These are phyloP conservation scores for Withania somnifera DNA, from an alignment of 305 asterid genomes.

Conservation along the genomic window DNA sequence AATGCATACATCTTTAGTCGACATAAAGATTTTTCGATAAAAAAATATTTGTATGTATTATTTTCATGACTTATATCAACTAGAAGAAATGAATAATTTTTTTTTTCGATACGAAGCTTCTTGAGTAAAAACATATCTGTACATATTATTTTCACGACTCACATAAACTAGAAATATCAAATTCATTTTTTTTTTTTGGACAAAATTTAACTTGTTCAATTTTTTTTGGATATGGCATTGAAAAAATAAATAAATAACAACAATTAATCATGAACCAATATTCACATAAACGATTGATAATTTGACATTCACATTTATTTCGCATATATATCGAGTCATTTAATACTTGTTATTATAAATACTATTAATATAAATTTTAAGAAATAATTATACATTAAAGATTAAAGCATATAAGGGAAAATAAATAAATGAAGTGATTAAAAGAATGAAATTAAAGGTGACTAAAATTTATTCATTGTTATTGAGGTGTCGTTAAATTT, in stretches of 20 bases:
- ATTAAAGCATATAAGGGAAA: neutral
- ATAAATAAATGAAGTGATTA: neutral
- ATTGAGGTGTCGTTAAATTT: neutral
- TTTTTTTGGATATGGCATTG: neutral
- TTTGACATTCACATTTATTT: neutral
- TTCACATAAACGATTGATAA: too few relatives aligned
- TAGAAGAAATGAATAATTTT: neutral
- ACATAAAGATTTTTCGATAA: too few relatives aligned
- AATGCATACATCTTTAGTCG: too few relatives aligned
- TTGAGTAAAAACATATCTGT: too few relatives aligned
- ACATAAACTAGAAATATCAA: too few relatives aligned
- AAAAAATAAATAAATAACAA: too few relatives aligned
- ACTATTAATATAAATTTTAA: neutral
- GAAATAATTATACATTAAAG: neutral
- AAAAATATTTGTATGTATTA: too few relatives aligned
- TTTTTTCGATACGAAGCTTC: neutral
- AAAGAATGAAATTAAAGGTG: neutral
- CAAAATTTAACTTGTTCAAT: too few relatives aligned
- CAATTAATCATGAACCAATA: too few relatives aligned
- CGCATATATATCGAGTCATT: neutral
- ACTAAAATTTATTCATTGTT: too few relatives aligned
- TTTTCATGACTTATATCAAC: neutral
- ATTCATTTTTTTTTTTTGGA: too few relatives aligned
- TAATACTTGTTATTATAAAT: neutral
- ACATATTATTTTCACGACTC: too few relatives aligned